A percentile compares a stretch with the other conserved stretches of the same genome.
phyloP scores from a whole-genome alignment of 2,329 filamentous ascomycete species.

The Aspergillus quadrilineatus region DNA sequence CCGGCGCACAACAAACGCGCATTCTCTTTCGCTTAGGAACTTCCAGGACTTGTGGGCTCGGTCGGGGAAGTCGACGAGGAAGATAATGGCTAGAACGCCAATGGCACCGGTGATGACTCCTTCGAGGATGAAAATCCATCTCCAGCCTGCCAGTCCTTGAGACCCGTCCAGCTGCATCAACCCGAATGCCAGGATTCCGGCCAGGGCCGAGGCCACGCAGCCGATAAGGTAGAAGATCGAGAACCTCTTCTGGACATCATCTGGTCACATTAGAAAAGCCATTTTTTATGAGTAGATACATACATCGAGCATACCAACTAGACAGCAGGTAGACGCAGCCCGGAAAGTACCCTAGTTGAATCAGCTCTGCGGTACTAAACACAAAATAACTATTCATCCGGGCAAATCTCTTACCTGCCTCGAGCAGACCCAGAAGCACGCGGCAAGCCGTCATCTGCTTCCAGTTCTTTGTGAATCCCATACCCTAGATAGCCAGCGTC shows the following conservation, averaged over 20 bases:
- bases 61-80: slow-evolving; percentile 43
- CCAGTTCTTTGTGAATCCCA: slow-evolving; percentile 32
- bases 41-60: slow-evolving; percentile 32
- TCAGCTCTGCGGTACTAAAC: slow-evolving; percentile 49
- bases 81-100: slow-evolving; percentile 31
- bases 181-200: slow-evolving; percentile 48
- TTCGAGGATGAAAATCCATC: slow-evolving; percentile 59
- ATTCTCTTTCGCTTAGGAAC: slow-evolving; percentile 42
- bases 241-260: slow-evolving; percentile 35
- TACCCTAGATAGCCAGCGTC: slow-evolving; percentile 22
- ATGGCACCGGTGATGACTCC: slow-evolving; percentile 40
- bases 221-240: slow-evolving; percentile 53
- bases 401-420: slow-evolving; percentile 20
- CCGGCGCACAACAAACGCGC: slow-evolving; percentile 50
- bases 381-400: background rate
- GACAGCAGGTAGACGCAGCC: slow-evolving; percentile 70
- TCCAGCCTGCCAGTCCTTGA: slow-evolving; percentile 47
- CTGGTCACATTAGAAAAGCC: slow-evolving; percentile 11
- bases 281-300: slow-evolving; percentile 12
- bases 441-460: slow-evolving; percentile 27
- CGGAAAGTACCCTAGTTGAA: slow-evolving; percentile 68
- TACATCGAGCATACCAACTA: slow-evolving; percentile 64
- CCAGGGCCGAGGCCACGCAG: slow-evolving; percentile 48
- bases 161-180: slow-evolving; percentile 45
- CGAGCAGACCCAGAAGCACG: slow-evolving; percentile 29